Base-by-base conservation (phyloP, 2,329 filamentous ascomycete species). In the Hysterium pulicare region DNA sequence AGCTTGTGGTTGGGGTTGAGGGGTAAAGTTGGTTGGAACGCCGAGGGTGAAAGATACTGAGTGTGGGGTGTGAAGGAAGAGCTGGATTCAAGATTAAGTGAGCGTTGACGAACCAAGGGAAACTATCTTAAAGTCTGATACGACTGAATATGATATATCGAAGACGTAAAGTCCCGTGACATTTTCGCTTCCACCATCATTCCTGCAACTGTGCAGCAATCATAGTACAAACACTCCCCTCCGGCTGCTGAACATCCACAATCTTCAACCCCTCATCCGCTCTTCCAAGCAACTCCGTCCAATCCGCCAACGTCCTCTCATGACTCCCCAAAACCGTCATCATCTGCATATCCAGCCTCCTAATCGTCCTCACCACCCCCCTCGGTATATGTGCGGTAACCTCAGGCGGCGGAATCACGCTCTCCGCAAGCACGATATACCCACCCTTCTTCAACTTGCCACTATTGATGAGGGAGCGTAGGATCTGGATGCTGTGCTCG, bases 381-480 rank as follows among this genome's bases (percentile, higher is more conserved):
- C 17, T 35, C 7, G 38, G 38, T 5, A 40, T 20, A 6, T 38
- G 34, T 5, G 21, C 15, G 7, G 16, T 19, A 30, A 17, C 21
- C 11, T 38, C 36, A 15, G 21, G 36, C 17, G 36, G 24, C 8
- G 62, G 54, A 6, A 69, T 48, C 3, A 69, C 63, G 37, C 59
- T 62, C 33, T 69, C 66, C 5, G 61, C 54, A 23, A 69, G 66
- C 23, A 69, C 41, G 28, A 69, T 52, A 2, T 57, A 51, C 9
- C 65, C 68, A 32, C 60, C 54, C 5, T 48, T 48, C 0, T 51
- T 54, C 58, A 69, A 64, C 23, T 38, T 38, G 21, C 16, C 24
- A 9, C 63, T 61, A 4, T 53, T 46, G 10, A 61, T 40, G 2
- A 63, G 66, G 30, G 63, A 62, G 7, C 38, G 38, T 17, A 66